Base-by-base conservation (phyloP, 2,329 filamentous ascomycete genomes). In the Metarhizium guizhouense region DNA sequence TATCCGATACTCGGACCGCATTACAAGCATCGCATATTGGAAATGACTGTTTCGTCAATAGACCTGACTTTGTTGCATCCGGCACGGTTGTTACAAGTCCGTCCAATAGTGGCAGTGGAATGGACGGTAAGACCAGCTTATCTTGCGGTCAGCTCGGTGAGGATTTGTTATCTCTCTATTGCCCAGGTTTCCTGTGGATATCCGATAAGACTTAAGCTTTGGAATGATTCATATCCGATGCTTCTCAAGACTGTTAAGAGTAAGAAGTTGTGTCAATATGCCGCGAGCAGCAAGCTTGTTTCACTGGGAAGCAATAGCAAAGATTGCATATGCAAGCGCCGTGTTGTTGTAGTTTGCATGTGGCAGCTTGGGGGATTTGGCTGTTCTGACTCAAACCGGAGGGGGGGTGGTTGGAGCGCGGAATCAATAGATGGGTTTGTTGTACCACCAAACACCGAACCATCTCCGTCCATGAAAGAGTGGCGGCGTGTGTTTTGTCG, bases 131-230 rank as follows among this genome's bases (percentile, higher is more conserved):
- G 25, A 7, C 32, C 49, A 32, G 54, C 54, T 55, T 55, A 55
- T 55, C 54, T 52, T 52, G 50, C 54, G 54, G 54, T 55, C 42
- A 52, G 43, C 54, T 52, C 42, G 54, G 43, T 45, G 20, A 32
- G 14, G 50, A 48, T 18, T 43, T 42, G 54, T 55, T 55, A 55
- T 55, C 54, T 55, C 10, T 32, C 7, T 6, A 25, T 16, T 49
- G 43, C 49, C 54, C 51, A 38, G 54, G 36, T 14, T 38, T 49
- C 47, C 30, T 47, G 49, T 52, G 38, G 8, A 48, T 30, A 32
- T 14, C 29, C 40, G 52, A 54, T 47, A 54, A 50, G 38, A 25
- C 25, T 25, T 25, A 25, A 25, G 25, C 25, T 25, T 36, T 11
- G 53, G 40, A 30, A 50, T 50, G 48, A 42, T 50, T 45, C 34